Conservation (phyloP, 2,329 filamentous ascomycete species). For the Fusarium sp. region DNA sequence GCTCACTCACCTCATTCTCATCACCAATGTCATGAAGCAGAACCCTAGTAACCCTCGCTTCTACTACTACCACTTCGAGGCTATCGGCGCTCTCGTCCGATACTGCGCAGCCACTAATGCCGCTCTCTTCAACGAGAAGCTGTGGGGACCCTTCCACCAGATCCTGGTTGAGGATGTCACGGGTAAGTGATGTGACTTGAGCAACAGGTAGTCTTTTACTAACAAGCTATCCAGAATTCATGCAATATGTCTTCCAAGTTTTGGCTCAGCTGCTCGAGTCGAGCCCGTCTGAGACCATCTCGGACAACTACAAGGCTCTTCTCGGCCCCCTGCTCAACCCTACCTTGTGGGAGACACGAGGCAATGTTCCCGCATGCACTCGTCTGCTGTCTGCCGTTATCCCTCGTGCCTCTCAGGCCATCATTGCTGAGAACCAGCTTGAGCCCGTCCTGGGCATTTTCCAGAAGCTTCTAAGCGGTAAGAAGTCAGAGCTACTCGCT, state of each 20-base stretch:
- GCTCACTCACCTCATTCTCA: constrained; percentile 83
- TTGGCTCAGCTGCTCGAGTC: constrained; percentile 89
- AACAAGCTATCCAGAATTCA: constrained; percentile 72
- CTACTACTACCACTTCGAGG: constrained; percentile 98
- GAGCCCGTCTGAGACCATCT: constrained; percentile 79
- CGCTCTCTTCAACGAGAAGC: constrained; percentile 75
- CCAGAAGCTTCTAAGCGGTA: constrained; percentile 83
- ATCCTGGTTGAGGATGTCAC: constrained; percentile 84
- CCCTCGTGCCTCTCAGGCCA: constrained; percentile 74
- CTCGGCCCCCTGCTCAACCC: constrained; percentile 80
- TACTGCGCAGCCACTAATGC: constrained; percentile 71
- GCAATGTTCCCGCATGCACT: constrained; percentile 90
- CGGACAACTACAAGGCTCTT: constrained; percentile 80
- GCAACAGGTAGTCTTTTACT: constrained; percentile 33
- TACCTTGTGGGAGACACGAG: constrained; percentile 87
- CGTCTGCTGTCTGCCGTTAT: constrained; percentile 86
- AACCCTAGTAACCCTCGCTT: constrained; percentile 98
- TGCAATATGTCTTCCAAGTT: constrained; percentile 95
- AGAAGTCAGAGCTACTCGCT: constrained; percentile 82
- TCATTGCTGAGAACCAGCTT: constrained; percentile 80
- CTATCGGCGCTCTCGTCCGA: constrained; percentile 83
- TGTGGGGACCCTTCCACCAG: constrained; percentile 83
- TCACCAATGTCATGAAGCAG: constrained; percentile 88
- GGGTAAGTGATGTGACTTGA: constrained; percentile 55
- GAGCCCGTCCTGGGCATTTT: constrained; percentile 94